Percentiles rank a stretch among this genome's conserved stretches.
phyloP scores from a whole-genome alignment of 768 basidiomycete species.

The Crepidotus variabilis region DNA sequence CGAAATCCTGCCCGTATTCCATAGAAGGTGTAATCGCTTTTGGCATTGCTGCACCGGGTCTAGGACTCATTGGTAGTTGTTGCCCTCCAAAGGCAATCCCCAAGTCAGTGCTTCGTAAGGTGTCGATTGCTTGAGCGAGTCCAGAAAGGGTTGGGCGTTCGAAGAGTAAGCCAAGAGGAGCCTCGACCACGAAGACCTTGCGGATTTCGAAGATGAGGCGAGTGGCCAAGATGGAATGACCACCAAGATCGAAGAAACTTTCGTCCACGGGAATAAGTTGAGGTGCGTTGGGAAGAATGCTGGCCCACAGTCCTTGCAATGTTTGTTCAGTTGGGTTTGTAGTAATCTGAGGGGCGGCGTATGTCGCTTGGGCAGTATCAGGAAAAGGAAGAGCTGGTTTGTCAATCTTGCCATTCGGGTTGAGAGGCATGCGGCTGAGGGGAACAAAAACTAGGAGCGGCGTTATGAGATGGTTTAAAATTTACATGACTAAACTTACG shows the following conservation, averaged over 20 bases:
- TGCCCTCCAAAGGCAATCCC: slow-evolving; percentile 49
- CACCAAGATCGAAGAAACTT: slow-evolving; percentile 97
- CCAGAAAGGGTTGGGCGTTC: slow-evolving; percentile 82
- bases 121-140: slow-evolving; percentile 74
- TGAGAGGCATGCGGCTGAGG: slow-evolving; percentile 91
- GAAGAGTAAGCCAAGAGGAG: slow-evolving; percentile 89
- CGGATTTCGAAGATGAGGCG: slow-evolving; percentile 96
- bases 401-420: slow-evolving; percentile 99
- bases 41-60: not conserved
- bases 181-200: slow-evolving; percentile 86
- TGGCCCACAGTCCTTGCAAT: slow-evolving; percentile 82
- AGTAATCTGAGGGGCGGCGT: slow-evolving; percentile 35
- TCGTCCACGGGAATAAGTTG: slow-evolving; percentile 82
- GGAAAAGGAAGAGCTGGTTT: slow-evolving; percentile 98
- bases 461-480: slow-evolving; percentile 3
- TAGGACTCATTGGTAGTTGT: slow-evolving; percentile 8
- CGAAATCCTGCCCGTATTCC: slow-evolving; percentile 80
- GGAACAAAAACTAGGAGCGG: slow-evolving; percentile 80
- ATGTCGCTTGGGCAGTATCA: slow-evolving; percentile 75
- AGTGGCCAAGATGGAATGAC: slow-evolving; percentile 97
- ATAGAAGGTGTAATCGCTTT: slow-evolving; percentile 31
- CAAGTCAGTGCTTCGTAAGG: slow-evolving; percentile 73
- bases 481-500: slow-evolving; percentile 44
- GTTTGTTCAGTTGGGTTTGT: slow-evolving; percentile 72
- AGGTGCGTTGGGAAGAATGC: slow-evolving; percentile 75